Percentiles rank a stretch among this genome's conserved stretches.
Conservation (phyloP, 192 early-diverging fungal genomes). For the Cetraspora pellucida region DNA sequence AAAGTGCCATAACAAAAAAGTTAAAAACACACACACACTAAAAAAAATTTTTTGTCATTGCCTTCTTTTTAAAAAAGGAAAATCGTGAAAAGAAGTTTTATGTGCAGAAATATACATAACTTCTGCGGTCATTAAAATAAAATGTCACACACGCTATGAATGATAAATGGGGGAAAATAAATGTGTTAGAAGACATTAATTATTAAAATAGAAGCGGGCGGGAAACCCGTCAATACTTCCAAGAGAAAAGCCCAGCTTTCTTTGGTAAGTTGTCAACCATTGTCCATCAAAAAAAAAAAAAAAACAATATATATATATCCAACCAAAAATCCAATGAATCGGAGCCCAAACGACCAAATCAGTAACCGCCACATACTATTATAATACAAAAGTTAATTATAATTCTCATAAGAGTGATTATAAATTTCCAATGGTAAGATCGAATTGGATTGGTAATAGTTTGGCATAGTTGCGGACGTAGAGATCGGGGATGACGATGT, state of each 20-base stretch:
- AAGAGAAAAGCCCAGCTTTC: background rate
- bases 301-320: background rate
- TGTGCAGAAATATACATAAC: background rate
- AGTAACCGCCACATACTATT: background rate
- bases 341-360: background rate
- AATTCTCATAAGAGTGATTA: background rate
- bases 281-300: background rate
- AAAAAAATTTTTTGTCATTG: background rate
- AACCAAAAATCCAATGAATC: background rate
- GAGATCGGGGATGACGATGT: background rate
- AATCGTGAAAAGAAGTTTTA: background rate
- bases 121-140: constrained; percentile 12
- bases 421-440: constrained; percentile 2
- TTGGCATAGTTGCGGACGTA: background rate
- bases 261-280: background rate
- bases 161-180: constrained; percentile 13
- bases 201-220: background rate
- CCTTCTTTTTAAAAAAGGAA: constrained; percentile 4
- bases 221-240: background rate
- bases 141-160: constrained; percentile 8
- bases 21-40: background rate
- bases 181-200: background rate
- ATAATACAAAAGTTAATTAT: no score
- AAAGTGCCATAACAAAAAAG: constrained; percentile 7
- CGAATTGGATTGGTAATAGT: background rate